A percentile compares a stretch with the other conserved stretches of the same genome.
phyloP scores from a whole-genome alignment of 352 stramenopile species.

The Phytophthora macrochlamydospora region DNA sequence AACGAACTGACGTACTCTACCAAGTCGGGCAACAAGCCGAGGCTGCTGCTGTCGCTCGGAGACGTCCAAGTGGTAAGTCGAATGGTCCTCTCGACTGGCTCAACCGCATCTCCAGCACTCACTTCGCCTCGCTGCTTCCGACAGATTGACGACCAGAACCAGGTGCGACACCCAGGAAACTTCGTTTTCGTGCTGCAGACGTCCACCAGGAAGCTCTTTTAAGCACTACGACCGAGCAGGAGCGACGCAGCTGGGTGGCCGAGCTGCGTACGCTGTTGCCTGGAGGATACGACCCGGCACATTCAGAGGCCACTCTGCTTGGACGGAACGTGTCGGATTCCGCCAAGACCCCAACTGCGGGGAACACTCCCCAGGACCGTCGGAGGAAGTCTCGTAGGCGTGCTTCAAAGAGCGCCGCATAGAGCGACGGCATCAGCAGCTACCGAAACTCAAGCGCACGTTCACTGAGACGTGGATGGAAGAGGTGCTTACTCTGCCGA shows the following conservation, averaged over 20 bases:
- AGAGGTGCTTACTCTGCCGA: constrained; percentile 56
- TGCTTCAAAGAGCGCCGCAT: constrained; percentile 69
- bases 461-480: constrained; percentile 82
- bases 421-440: constrained; percentile 60
- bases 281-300: constrained; percentile 20
- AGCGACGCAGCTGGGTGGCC: constrained; percentile 66
- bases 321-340: constrained; percentile 50
- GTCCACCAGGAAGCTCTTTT: constrained; percentile 57
- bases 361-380: constrained; percentile 26
- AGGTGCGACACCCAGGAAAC: constrained; percentile 72
- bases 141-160: constrained; percentile 87
- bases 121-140: background rate
- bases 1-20: constrained; percentile 80
- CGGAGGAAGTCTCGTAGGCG: constrained; percentile 30
- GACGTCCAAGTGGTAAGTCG: constrained; percentile 63
- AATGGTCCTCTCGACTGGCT: constrained; percentile 9
- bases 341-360: constrained; percentile 27
- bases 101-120: background rate
- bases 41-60: constrained; percentile 48
- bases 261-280: constrained; percentile 54
- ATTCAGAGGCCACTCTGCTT: constrained; percentile 32
- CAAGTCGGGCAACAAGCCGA: constrained; percentile 81
- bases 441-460: constrained; percentile 75
- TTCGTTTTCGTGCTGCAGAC: constrained; percentile 80
- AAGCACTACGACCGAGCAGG: constrained; percentile 79